Percentiles rank a stretch among this genome's conserved stretches.
These are phyloP conservation scores for Colletotrichum sp. DNA, from an alignment of 2,329 filamentous ascomycete species.

Conservation along the genomic window DNA sequence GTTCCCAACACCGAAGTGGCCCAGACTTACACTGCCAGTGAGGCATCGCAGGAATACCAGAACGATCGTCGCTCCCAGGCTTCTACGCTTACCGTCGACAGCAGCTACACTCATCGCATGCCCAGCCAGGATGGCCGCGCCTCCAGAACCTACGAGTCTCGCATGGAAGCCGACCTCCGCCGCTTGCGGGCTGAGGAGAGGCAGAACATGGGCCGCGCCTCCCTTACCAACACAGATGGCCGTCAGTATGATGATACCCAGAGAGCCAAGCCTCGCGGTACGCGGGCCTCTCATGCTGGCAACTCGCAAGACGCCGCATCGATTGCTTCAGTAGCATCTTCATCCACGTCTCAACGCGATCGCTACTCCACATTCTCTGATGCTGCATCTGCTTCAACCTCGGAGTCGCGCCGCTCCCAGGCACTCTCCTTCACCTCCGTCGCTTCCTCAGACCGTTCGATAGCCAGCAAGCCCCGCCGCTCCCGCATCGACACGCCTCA, in stretches of 20 bases:
- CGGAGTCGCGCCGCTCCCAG: neutral
- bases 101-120: neutral
- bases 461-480: neutral
- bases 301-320: neutral
- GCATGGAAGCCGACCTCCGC: neutral
- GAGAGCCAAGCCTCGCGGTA: neutral
- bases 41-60: neutral
- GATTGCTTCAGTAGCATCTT: neutral
- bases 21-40: neutral
- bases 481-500: neutral
- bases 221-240: neutral
- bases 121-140: neutral
- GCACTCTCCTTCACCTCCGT: neutral
- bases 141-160: neutral
- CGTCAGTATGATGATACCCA: neutral
- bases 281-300: neutral
- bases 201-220: neutral
- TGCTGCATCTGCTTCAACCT: neutral
- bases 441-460: neutral
- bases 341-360: neutral
- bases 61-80: neutral
- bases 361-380: neutral
- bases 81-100: neutral
- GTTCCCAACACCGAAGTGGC: neutral
- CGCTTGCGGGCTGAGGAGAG: neutral